Evolutionary conservation across 1,284 basidiomycete genomes (phyloP), one percentile per base, ranked within the genome.

Genomic region (Somion occarium): DNA sequence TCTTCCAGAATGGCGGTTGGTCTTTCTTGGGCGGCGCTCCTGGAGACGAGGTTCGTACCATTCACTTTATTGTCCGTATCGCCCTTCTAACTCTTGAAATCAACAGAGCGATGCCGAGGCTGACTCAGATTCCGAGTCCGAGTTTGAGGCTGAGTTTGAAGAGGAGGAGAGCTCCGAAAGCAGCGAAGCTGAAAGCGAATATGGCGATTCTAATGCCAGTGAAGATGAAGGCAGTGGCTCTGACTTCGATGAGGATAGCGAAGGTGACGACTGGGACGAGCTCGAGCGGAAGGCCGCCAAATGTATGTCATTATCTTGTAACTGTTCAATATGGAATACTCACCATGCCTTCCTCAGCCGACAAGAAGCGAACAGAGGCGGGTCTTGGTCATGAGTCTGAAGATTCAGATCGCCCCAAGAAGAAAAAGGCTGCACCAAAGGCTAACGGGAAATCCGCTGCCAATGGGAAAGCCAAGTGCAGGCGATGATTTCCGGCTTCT

Each of bases 1-100:
- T 99, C 75, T 99, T 97, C 83, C 88, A 87, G 57, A 85, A 91
- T 50, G 95, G 94, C 24, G 97, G 97, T 26, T 99, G 97, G 97
- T 78, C 74, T 52, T 98, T 97, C 85, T 78, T 99, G 53, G 78
- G 83, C n/a, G 82, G 83, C 26, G 83, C 82, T 9, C 79, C 74
- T 48, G 85, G 80, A 45, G 85, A 77, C 25, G 88, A 86, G 64
- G 85, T 83, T 57, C 42, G 71, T 63, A 44, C 51, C 51, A 42
- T 46, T 20, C 15, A n/a, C 38, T 45, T 44, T 13, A 12, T 53
- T 26, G 5, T 26, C 44, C 20, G 23, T 37, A 38, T 52, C 38
- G 25, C 26, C 25, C 44, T 45, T 24, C 39, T 56, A 9, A 50
- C 48, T 15, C 18, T 50, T 26, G 24, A 49, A 38, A 18, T 38